Conservation (phyloP, 805 yeast species). For the Candida silvatica region DNA sequence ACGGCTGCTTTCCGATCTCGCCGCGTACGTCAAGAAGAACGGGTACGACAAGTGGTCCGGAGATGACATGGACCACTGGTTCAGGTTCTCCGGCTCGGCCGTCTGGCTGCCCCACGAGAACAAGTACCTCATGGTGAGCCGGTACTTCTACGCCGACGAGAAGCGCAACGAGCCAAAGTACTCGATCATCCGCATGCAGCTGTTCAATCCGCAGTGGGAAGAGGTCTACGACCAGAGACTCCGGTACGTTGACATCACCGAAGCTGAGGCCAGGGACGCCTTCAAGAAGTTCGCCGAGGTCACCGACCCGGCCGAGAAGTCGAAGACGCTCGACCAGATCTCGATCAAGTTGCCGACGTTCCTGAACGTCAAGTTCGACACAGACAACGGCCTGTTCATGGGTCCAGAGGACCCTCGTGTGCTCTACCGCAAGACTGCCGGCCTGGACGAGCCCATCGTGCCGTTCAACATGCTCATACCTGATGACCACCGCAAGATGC, state of each 20-base stretch:
- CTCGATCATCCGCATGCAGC: slow-evolving; percentile 34
- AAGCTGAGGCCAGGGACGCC: slow-evolving; percentile 21
- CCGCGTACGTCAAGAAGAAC: not conserved
- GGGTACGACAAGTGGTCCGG: not conserved
- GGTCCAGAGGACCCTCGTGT: slow-evolving; percentile 49
- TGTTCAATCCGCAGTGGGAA: slow-evolving; percentile 37
- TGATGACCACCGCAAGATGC: slow-evolving; percentile 22
- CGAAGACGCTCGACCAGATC: slow-evolving; percentile 15
- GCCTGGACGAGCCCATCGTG: slow-evolving; percentile 35
- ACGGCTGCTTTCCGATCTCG: not conserved
- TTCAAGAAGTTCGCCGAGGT: slow-evolving; percentile 19
- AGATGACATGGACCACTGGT: slow-evolving; percentile 26
- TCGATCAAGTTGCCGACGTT: slow-evolving; percentile 24
- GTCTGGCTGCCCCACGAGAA: slow-evolving; percentile 46
- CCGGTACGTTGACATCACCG: slow-evolving; percentile 24
- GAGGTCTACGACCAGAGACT: slow-evolving; percentile 30
- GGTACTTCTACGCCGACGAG: slow-evolving; percentile 35
- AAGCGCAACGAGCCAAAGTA: slow-evolving; percentile 31
- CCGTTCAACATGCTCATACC: slow-evolving; percentile 29
- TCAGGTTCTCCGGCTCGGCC: slow-evolving; percentile 38
- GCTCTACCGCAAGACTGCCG: slow-evolving; percentile 20
- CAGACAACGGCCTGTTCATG: slow-evolving; percentile 7
- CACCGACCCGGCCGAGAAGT: slow-evolving; percentile 10
- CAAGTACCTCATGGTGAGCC: slow-evolving; percentile 36
- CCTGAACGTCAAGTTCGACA: slow-evolving; percentile 18